phyloP scores from a whole-genome alignment of 1,284 basidiomycete genomes.

The Calocybe gambosa region DNA sequence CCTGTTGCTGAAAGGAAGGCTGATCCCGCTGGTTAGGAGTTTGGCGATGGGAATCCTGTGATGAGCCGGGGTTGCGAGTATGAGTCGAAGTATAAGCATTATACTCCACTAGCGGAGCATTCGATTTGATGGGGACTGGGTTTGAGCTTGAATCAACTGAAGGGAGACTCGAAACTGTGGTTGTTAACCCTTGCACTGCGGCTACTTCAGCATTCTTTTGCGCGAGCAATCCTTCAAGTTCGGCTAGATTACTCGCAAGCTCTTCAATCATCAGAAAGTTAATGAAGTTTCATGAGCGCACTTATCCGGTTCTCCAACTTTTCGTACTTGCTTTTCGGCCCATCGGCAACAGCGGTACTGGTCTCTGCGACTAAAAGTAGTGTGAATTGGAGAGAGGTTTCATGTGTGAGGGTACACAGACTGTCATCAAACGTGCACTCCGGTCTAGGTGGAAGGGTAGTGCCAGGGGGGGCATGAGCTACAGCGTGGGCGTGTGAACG shows the following conservation, averaged over 20 bases:
- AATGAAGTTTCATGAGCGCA: conserved; percentile 29
- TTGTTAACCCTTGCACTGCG: conserved; percentile 9
- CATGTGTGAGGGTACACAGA: conserved; percentile 19
- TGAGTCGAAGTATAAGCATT: conserved; percentile 7
- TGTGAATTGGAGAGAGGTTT: not conserved
- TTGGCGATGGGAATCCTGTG: conserved; percentile 8
- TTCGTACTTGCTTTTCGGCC: conserved; percentile 54
- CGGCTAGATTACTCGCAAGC: conserved; percentile 34
- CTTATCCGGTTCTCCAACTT: conserved; percentile 60
- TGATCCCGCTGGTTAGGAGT: conserved; percentile 14
- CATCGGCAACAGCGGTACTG: conserved; percentile 31
- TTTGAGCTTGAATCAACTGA: conserved; percentile 3
- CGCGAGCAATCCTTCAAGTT: conserved; percentile 48
- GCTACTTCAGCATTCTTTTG: conserved; percentile 30
- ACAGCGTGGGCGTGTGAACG: conserved; percentile 60
- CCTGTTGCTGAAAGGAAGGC: conserved; percentile 23
- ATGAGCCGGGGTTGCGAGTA: conserved; percentile 6
- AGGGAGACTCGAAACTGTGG: conserved; percentile 2
- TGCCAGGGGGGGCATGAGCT: conserved; percentile 49
- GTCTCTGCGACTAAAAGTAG: conserved; percentile 33
- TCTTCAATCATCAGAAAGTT: conserved; percentile 1
- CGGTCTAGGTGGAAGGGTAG: conserved; percentile 43
- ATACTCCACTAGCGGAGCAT: conserved; percentile 6
- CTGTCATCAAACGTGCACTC: conserved; percentile 69
- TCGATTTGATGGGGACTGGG: conserved; percentile 4